Evolutionary conservation across 306 rosid genomes (phyloP), one percentile per base, ranked within the genome.

Genomic region (Vachellia pachyceras): DNA sequence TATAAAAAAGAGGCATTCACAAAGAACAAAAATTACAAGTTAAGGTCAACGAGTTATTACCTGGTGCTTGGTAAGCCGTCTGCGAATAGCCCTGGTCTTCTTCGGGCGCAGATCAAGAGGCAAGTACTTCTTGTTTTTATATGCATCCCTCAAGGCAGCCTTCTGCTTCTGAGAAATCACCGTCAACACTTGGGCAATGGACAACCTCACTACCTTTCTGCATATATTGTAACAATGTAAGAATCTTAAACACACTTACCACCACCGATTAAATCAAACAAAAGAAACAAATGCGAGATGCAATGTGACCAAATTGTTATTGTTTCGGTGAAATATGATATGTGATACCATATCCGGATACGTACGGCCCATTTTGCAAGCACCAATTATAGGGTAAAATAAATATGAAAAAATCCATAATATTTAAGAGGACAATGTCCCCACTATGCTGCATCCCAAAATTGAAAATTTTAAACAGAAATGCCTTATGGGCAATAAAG

Each of bases 91-190:
- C 81, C 99, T 87, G 77, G 98, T 95, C 88, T 95, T 95, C 93
- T 95, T 95, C n/a, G 97, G 97, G 54, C 99, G 98, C 52, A 93
- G 97, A 90, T 95, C 99, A 58, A 95, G 99, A 4, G 99, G 98
- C 92, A 93, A 77, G 22, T 83, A 87, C 84, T 93, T 95, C 90
- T 93, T 95, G 17, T 89, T 90, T 90, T 92, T 93, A 77, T 96
- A 96, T 4, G 75, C 99, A 37, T 96, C 98, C 82, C 99, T 91
- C 80, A 96, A 89, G 0, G 91, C 98, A 8, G 96, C 63, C 84
- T 93, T 96, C 85, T 93, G 97, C 81, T 90, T 96, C 97, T 96
- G 99, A 5, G 98, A 95, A 17, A 90, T 95, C 82, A 95, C 99
- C 0, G 99, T 95, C 91, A 95, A 88, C 13, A 93, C 99, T 89